Percentiles rank a stretch among this genome's conserved stretches.
phyloP scores from a whole-genome alignment of 345 rosid genomes.

The Cardamine chenopodiifolia region DNA sequence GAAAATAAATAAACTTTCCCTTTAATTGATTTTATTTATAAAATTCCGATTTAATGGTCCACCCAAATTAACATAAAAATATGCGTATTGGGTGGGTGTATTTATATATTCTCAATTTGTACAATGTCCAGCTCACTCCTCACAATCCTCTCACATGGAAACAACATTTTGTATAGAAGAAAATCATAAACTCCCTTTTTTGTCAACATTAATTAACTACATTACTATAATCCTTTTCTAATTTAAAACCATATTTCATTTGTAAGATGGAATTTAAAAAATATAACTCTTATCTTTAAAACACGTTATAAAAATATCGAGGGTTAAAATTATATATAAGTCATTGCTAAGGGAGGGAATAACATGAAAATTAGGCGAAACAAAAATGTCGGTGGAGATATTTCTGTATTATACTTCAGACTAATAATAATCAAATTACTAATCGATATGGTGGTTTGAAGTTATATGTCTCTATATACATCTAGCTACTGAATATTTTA shows the following conservation, averaged over 20 bases:
- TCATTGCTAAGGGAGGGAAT: constrained; percentile 21
- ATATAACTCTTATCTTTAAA: background rate
- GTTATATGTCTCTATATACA: constrained; percentile 24
- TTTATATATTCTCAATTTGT: constrained; percentile 33
- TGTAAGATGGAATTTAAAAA: background rate
- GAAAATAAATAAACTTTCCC: background rate
- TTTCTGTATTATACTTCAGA: background rate
- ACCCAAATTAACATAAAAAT: constrained; percentile 23
- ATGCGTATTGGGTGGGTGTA: constrained; percentile 29
- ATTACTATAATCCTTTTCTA: background rate
- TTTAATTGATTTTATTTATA: background rate
- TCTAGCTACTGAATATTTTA: constrained; percentile 24
- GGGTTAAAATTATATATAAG: background rate
- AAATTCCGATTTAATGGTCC: constrained; percentile 20
- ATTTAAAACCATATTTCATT: background rate
- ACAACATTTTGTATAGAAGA: constrained; percentile 30
- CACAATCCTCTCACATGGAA: constrained; percentile 38
- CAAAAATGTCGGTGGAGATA: constrained; percentile 29
- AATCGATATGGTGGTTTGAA: constrained; percentile 31
- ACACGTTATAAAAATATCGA: background rate
- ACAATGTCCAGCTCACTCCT: constrained; percentile 45
- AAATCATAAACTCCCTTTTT: background rate
- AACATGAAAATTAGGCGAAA: background rate
- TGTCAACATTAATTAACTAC: background rate
- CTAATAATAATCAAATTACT: background rate